Base-by-base conservation (phyloP, 1,139 yeast genomes). In the Yamadazyma friedrichii region DNA sequence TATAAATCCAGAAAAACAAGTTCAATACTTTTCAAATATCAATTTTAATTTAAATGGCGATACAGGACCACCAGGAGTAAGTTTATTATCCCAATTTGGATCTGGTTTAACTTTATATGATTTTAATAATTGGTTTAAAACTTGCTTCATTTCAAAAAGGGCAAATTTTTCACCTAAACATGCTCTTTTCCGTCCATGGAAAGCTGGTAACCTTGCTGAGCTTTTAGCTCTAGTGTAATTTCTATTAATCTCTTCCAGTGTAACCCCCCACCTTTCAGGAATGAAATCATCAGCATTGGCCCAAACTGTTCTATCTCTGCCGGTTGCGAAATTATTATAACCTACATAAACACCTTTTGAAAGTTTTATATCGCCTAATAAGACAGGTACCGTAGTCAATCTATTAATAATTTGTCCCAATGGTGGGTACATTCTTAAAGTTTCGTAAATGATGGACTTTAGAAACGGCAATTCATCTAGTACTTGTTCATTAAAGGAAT, bases 151-250 rank as follows among this genome's bases (percentile, higher is more conserved):
- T 49, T 78, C 79, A 35, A 58, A 53, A 9, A 80, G 59, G 2
- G 84, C 85, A 55, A 76, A 69, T 46, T 75, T 75, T 49, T 80
- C 85, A 4, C 86, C 86, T 27, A 80, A 56, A 54, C 86, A 80
- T 0, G 84, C 84, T 36, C 86, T 59, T 46, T 65, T 74, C 10
- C 84, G 71, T 6, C 86, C 86, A 52, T 80, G 85, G 49, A 80
- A 80, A 0, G 83, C 74, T 5, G 81, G 74, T 31, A 80, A 55
- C 9, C 62, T 62, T 9, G 76, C 68, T 15, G 54, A 58, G 38
- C 76, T 63, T 53, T 80, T 80, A 6, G 78, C 67, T 5, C 44
- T 47, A 17, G 64, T 57, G 62, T 75, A 80, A 12, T 56, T 66
- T 27, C 53, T 53, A 25, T 56, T 51, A 2, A 80, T 64, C 15